A percentile compares a stretch with the other conserved stretches of the same genome.
Conservation (phyloP, 331 rosid species). For the Spiraea crenata region DNA sequence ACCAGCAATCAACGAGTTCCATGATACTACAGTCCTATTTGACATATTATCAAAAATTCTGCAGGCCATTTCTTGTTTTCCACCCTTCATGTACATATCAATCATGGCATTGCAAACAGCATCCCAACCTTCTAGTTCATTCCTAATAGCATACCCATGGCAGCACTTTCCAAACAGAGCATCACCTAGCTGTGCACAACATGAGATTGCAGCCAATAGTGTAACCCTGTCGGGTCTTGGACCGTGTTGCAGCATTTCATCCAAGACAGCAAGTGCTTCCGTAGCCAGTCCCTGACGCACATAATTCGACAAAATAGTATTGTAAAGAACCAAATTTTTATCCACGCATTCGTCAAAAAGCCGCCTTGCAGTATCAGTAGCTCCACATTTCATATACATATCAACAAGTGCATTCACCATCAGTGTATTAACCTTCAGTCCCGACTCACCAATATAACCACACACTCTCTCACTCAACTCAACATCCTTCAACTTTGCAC, state of each 20-base stretch:
- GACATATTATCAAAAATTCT: constrained; percentile 47
- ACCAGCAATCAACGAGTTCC: constrained; percentile 78
- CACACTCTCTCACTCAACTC: constrained; percentile 53
- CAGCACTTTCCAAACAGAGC: constrained; percentile 53
- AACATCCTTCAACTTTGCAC: constrained; percentile 73
- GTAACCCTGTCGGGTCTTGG: constrained; percentile 64
- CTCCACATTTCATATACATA: constrained; percentile 82
- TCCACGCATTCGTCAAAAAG: constrained; percentile 45
- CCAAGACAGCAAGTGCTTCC: constrained; percentile 44
- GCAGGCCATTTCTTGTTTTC: constrained; percentile 51
- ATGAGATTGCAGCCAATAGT: constrained; percentile 59
- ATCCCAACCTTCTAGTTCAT: constrained; percentile 64
- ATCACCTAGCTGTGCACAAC: constrained; percentile 62
- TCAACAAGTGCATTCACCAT: constrained; percentile 73
- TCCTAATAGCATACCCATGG: constrained; percentile 65
- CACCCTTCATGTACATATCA: constrained; percentile 86
- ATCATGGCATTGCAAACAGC: constrained; percentile 65
- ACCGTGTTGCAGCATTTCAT: constrained; percentile 51
- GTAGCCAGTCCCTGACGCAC: constrained; percentile 47
- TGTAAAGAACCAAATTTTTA: constrained; percentile 67
- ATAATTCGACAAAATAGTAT: constrained; percentile 74
- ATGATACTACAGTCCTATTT: constrained; percentile 61
- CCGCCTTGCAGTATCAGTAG: constrained; percentile 36
- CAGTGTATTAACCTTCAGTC: constrained; percentile 43
- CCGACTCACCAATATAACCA: constrained; percentile 42